Evolutionary conservation across 139 green algal genomes (phyloP), one percentile per base, ranked within the genome.

Genomic region (Chlamydomonas sp.): DNA sequence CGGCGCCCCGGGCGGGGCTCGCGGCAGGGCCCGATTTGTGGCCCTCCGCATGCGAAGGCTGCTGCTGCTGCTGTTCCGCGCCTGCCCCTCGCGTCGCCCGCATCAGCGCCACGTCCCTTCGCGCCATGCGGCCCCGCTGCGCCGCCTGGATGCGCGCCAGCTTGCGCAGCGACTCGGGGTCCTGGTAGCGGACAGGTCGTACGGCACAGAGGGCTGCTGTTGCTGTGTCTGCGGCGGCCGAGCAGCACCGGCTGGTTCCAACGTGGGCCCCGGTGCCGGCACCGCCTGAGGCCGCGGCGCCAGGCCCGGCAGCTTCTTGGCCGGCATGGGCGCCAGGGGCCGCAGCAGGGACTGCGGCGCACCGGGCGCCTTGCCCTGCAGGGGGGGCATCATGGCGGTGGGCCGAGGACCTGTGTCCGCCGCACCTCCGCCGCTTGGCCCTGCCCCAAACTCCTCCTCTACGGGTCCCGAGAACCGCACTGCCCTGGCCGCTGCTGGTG

Each of bases 331-430:
- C 71, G 59, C 71, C 71, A 86, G 82, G 8, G 82, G 82, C 18
- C 82, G 82, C 60, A 79, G 71, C 69, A 86, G 82, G 6, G 71
- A 80, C 82, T 86, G 82, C 61, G 82, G 82, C 1, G 61, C 18
- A 2, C 69, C 71, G n/a, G 82, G 73, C 31, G 67, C 63, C 31
- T 64, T 63, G 49, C 8, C 9, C 7, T 5, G 16, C 49, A 80
- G 72, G 4, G 83, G 79, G 4, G 74, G n/a, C 16, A 74, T 18
- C 68, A 31, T 8, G 31, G 31, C 31, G 31, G 31, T 49, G 31
- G 31, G 31, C 31, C 31, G 31, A 49, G 31, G 31, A 49, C 31
- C 31, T 49, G 31, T 49, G 31, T 49, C 31, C 31, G 31, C 31
- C 31, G 31, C 31, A 49, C 31, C 31, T 49, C 31, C 31, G 31